Conservation (phyloP, 2,329 filamentous ascomycete species). For the Scytalidium lignicola region DNA sequence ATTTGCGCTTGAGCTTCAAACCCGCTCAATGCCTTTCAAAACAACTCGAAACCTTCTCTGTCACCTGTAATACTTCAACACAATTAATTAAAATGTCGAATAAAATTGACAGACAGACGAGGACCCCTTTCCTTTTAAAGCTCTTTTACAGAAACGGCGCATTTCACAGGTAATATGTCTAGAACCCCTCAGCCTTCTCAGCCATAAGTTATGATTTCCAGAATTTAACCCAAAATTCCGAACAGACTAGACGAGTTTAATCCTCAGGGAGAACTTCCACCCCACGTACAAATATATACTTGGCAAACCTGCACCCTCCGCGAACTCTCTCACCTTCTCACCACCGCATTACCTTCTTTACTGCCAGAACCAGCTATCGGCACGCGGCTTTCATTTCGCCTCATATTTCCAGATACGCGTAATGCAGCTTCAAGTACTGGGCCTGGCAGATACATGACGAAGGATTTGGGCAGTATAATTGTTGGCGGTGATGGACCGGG, state of each 20-base stretch:
- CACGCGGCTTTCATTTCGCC: slow-evolving; percentile 79
- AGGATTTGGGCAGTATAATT: slow-evolving; percentile 79
- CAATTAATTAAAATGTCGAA: slow-evolving; percentile 16
- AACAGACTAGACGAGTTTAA: slow-evolving; percentile 64
- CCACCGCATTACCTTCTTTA: slow-evolving; percentile 59
- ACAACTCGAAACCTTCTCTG: slow-evolving; percentile 6
- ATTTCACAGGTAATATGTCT: slow-evolving; percentile 57
- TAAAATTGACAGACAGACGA: slow-evolving; percentile 62
- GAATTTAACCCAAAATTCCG: neutral
- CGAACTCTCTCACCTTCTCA: slow-evolving; percentile 75
- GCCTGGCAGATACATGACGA: slow-evolving; percentile 63
- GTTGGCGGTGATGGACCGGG: slow-evolving; percentile 56
- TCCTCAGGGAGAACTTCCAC: slow-evolving; percentile 48
- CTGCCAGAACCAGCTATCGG: slow-evolving; percentile 72
- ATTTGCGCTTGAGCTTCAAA: slow-evolving; percentile 13
- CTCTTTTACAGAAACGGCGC: slow-evolving; percentile 74
- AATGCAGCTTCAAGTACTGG: slow-evolving; percentile 17
- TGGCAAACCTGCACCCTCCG: slow-evolving; percentile 76
- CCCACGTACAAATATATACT: slow-evolving; percentile 76
- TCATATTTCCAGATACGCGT: slow-evolving; percentile 69
- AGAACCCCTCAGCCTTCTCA: slow-evolving; percentile 13
- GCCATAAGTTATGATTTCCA: neutral
- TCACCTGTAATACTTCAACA: slow-evolving; percentile 7
- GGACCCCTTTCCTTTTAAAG: slow-evolving; percentile 77
- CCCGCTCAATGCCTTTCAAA: neutral